Evolutionary conservation across 140 eudicot species (phyloP), one percentile per base, ranked within the genome.

Genomic region (Bidens hawaiensis): DNA sequence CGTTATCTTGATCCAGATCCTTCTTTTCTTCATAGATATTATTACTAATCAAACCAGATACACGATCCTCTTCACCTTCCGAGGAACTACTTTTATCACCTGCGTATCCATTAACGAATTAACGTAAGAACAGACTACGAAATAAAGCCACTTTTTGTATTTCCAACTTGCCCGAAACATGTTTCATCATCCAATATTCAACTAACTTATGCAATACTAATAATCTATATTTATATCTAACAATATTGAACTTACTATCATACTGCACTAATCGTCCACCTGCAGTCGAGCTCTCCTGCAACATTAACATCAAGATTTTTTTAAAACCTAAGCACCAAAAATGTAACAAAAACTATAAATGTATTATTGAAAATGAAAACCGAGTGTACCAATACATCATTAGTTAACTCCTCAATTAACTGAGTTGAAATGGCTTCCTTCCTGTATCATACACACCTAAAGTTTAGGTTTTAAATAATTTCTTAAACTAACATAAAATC

Each of bases 201-300:
- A 36, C 42, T 36, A 36, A 13, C 6, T 16, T n/a, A 45, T n/a
- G 17, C 23, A 45, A 45, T n/a, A n/a, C n/a, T n/a, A n/a, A n/a
- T n/a, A 45, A 15, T 45, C 18, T 0, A 45, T 15, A 45, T 9
- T 15, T 5, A 4, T 22, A 45, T 5, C 51, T 38, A 38, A 38
- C 45, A 38, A 38, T 38, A 4, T 38, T 46, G 66, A 72, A 71
- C 95, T 89, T 81, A 89, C 97, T 83, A 59, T 81, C 95, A 64
- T 89, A 89, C 26, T 68, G 87, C 68, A 89, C 93, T 70, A 89
- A 75, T 31, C 57, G 78, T 17, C 73, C 34, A 62, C 50, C 78
- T 2, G 79, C 54, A 46, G 75, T 64, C 5, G 80, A 82, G 47
- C 74, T 47, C 48, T 74, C 86, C 97, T 85, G 88, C 58, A 75